A percentile compares a stretch with the other conserved stretches of the same genome.
Evolutionary conservation across 2,329 filamentous ascomycete species (phyloP).

Genomic region (Epichloe scottii): DNA sequence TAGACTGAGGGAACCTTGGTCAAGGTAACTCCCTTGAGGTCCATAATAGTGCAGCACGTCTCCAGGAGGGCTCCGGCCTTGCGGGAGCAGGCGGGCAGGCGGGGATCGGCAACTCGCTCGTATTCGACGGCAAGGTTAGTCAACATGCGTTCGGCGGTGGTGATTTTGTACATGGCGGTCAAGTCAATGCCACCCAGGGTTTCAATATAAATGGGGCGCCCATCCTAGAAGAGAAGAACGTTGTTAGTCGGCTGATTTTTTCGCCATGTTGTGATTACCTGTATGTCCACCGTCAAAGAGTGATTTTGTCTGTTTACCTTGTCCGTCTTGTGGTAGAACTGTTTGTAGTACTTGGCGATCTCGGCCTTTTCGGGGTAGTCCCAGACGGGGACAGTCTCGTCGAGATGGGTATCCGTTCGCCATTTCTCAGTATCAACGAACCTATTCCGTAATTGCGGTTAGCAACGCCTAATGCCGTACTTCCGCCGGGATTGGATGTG

Average conservation of each 20-base stretch:
- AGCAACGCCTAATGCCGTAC: not conserved
- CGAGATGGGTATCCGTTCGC: constrained; percentile 76
- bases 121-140: constrained; percentile 96
- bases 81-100: constrained; percentile 88
- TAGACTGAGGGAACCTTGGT: constrained; percentile 74
- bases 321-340: constrained; percentile 98
- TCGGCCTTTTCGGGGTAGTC: constrained; percentile 76
- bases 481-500: not conserved
- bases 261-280: not conserved
- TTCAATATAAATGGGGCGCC: constrained; percentile 94
- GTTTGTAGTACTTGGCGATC: constrained; percentile 85
- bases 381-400: constrained; percentile 68
- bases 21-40: constrained; percentile 87
- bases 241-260: not conserved
- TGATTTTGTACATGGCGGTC: constrained; percentile 83
- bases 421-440: constrained; percentile 85
- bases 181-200: constrained; percentile 90
- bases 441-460: constrained; percentile 36
- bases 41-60: constrained; percentile 97
- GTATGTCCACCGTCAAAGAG: not conserved
- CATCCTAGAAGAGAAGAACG: constrained; percentile 50
- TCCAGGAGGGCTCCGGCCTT: constrained; percentile 83
- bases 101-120: constrained; percentile 87
- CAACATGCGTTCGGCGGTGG: constrained; percentile 83
- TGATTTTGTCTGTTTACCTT: constrained; percentile 37